Base-by-base conservation (phyloP, 768 basidiomycete species). In the Lactifluus pinguis region DNA sequence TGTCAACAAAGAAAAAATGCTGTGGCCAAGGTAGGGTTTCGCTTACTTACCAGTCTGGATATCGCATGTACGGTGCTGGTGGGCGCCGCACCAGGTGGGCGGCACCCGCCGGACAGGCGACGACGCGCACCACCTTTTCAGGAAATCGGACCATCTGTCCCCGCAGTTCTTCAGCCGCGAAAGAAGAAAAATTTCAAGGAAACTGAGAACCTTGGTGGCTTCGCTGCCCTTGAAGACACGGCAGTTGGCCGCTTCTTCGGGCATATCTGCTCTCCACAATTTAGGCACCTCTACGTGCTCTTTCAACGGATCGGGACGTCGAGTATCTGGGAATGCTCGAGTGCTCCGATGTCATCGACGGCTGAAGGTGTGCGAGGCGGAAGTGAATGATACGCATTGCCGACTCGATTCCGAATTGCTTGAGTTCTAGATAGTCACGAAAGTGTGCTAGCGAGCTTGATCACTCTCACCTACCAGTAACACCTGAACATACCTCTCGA, bases 401-500 rank as follows among this genome's bases (percentile, higher is more conserved):
- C 1, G 67, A 66, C 8, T 71, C 71, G 2, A 69, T 61, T 2
- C 87, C 86, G 61, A 80, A 70, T 15, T 69, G 67, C 68, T 78
- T 79, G 29, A 86, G 72, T 8, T 70, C 60, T 0, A 62, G 50
- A 65, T 87, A 87, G 57, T 87, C 84, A 15, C 79, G 77, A 63
- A 84, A 87, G 9, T 83, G 69, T 11, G 76, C 9, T 6, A 15
- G 34, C 9, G 25, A 3, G 4, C 3, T 4, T 38, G 19, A 21
- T n/a, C 17, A 17, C 6, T 30, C n/a, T n/a, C 59, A 83, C 85
- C 87, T 77, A 39, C 81, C 87, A 0, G 86, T 87, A 7, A 87
- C 87, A 1, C 87, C 87, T 0, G 85, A 87, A 66, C 87, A 89
- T 0, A 77, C 77, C 10, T 88, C 87, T 56, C 92, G 74, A 4